phyloP scores from a whole-genome alignment of 139 green algal genomes.

The Medakamo hakoo region DNA sequence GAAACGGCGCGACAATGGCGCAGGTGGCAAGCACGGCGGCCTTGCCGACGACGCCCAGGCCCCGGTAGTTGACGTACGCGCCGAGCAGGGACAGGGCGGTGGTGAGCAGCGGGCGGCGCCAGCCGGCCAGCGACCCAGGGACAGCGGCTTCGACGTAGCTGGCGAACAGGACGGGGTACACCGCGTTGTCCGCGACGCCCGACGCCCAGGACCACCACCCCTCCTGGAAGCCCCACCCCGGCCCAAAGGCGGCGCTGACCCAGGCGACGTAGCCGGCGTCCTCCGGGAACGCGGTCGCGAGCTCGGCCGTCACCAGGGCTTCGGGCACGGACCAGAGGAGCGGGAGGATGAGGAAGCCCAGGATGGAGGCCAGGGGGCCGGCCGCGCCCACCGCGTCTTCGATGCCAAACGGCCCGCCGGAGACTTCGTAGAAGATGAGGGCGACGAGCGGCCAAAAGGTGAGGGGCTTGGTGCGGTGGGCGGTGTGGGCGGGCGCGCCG shows the following conservation, averaged over 20 bases:
- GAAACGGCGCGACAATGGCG: conserved; percentile 75
- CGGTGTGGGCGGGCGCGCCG: too few species aligned
- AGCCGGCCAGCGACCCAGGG: background rate
- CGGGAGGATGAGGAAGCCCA: conserved; percentile 65
- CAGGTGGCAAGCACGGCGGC: conserved; percentile 48
- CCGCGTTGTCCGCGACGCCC: conserved; percentile 83
- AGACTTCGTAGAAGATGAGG: conserved; percentile 95
- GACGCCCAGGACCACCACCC: conserved; percentile 80
- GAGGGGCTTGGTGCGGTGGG: conserved; percentile 58
- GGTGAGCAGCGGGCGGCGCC: conserved; percentile 14
- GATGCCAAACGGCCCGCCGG: conserved; percentile 84
- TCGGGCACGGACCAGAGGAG: conserved; percentile 82
- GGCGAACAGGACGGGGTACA: conserved; percentile 93
- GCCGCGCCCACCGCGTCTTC: conserved; percentile 69
- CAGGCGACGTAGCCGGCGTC: conserved; percentile 87
- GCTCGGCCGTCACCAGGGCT: conserved; percentile 76
- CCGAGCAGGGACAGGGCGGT: conserved; percentile 37
- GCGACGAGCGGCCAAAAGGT: conserved; percentile 71
- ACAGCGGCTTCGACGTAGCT: conserved; percentile 51
- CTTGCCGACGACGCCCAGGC: conserved; percentile 75
- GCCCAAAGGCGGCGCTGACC: conserved; percentile 89
- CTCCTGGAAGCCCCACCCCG: conserved; percentile 94
- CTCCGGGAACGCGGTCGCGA: conserved; percentile 89
- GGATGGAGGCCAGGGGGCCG: conserved; percentile 62
- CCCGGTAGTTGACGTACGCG: conserved; percentile 75